Conservation (phyloP, 2,329 filamentous ascomycete genomes). For the Phialophora macrospora region DNA sequence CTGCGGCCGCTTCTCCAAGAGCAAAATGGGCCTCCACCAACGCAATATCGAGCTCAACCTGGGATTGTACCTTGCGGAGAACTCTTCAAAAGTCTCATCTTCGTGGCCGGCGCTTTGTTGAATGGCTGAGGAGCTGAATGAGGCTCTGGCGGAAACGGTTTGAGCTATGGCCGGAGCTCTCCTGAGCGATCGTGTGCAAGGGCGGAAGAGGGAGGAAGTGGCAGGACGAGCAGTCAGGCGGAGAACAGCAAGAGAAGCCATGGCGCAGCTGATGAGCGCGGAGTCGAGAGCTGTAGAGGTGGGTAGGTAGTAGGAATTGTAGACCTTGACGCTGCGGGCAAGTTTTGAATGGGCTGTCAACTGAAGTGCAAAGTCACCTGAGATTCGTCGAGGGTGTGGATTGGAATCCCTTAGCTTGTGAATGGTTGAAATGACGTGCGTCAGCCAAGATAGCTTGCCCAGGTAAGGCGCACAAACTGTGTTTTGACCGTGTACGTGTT, state of each 20-base stretch:
- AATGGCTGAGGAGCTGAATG: conserved; percentile 59
- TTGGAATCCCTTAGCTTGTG: conserved; percentile 12
- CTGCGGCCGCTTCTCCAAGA: neutral
- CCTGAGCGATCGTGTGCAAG: conserved; percentile 34
- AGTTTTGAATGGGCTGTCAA: conserved; percentile 21
- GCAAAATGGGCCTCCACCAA: neutral
- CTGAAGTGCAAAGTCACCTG: conserved; percentile 29
- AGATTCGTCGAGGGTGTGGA: conserved; percentile 23
- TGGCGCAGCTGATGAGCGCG: conserved; percentile 48
- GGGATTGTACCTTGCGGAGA: conserved; percentile 82
- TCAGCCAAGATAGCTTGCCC: neutral
- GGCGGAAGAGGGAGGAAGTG: conserved; percentile 39
- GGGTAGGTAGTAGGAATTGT: conserved; percentile 23
- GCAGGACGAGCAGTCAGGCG: conserved; percentile 72
- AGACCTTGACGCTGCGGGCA: conserved; percentile 14
- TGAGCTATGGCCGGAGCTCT: conserved; percentile 38
- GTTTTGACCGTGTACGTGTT: conserved; percentile 3
- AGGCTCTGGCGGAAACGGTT: conserved; percentile 33
- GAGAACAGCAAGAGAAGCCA: conserved; percentile 71
- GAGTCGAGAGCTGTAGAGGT: conserved; percentile 7
- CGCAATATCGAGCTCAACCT: conserved; percentile 3
- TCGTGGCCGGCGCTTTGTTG: conserved; percentile 67
- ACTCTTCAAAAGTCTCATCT: conserved; percentile 99
- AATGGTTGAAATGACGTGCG: conserved; percentile 28
- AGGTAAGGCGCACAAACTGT: neutral